Evolutionary conservation across 805 yeast species (phyloP).

Genomic region (Candida insectorum): DNA sequence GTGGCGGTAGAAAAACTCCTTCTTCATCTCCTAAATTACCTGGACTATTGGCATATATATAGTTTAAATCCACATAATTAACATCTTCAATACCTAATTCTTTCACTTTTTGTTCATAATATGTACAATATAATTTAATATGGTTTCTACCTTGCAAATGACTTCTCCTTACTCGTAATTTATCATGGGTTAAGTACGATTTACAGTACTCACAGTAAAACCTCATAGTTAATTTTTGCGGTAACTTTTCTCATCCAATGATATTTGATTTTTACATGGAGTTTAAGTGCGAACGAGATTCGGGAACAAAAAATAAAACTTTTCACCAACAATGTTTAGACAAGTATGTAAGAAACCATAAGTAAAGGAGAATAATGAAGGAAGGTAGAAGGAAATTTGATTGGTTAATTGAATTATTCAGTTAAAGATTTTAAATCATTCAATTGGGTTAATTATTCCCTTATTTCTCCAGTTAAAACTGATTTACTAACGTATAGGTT

Average conservation of each 20-base stretch:
- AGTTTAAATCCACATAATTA: conserved; percentile 31
- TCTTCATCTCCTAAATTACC: conserved; percentile 10
- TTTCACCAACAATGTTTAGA: conserved; percentile 13
- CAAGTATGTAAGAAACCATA: conserved; percentile 14
- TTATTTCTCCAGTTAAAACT: too few species aligned
- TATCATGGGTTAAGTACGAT: conserved; percentile 81
- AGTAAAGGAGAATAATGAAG: too few species aligned
- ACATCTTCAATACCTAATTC: conserved; percentile 34
- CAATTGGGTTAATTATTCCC: too few species aligned
- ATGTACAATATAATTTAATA: conserved; percentile 64
- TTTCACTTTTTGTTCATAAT: conserved; percentile 54
- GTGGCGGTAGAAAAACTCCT: conserved; percentile 29
- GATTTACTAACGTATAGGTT: conserved; percentile 7
- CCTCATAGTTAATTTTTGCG: conserved; percentile 21
- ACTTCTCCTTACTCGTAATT: conserved; percentile 78
- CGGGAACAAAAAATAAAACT: conserved; percentile 5
- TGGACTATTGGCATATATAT: conserved; percentile 7
- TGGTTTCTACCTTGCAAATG: conserved; percentile 80
- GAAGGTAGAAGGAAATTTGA: too few species aligned
- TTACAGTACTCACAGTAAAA: conserved; percentile 85
- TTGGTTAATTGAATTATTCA: too few species aligned
- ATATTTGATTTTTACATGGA: conserved; percentile 4
- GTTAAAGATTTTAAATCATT: too few species aligned
- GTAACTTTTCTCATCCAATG: conserved; percentile 7
- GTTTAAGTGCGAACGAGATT: conserved; percentile 9